phyloP scores from a whole-genome alignment of 805 yeast genomes.

The Suhomyces pyralidae region DNA sequence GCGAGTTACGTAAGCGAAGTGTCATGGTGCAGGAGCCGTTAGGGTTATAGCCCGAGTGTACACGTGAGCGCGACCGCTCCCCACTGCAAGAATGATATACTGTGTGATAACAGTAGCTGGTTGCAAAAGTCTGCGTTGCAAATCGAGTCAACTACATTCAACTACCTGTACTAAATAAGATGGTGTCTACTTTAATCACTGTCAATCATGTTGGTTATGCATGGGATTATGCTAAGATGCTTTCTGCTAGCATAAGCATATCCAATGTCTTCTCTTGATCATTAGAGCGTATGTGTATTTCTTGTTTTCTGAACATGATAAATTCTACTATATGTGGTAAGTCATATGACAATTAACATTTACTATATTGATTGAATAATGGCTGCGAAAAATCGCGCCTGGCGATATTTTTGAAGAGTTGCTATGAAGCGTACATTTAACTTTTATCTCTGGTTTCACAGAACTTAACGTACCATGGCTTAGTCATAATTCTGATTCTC shows the following conservation, averaged over 20 bases:
- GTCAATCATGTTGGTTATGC: not conserved
- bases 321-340: too few relatives aligned
- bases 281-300: not conserved
- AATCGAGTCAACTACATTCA: not conserved
- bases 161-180: not conserved
- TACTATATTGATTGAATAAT: not conserved
- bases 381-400: not conserved
- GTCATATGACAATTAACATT: not conserved
- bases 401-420: not conserved
- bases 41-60: slow-evolving; percentile 2
- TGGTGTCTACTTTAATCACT: not conserved
- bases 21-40: not conserved
- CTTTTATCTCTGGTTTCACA: slow-evolving; percentile 36
- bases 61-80: slow-evolving; percentile 1
- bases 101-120: not conserved
- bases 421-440: not conserved
- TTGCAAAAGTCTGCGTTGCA: not conserved
- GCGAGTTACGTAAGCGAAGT: not conserved
- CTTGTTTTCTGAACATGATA: not conserved
- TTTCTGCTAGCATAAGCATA: not conserved
- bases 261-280: not conserved
- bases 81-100: not conserved
- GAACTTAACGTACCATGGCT: slow-evolving; percentile 50
- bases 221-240: not conserved
- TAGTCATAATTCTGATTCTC: slow-evolving; percentile 55